Percentiles rank a stretch among this genome's conserved stretches.
Conservation (phyloP, 805 yeast genomes). For the Kurtzmaniella fragi region DNA sequence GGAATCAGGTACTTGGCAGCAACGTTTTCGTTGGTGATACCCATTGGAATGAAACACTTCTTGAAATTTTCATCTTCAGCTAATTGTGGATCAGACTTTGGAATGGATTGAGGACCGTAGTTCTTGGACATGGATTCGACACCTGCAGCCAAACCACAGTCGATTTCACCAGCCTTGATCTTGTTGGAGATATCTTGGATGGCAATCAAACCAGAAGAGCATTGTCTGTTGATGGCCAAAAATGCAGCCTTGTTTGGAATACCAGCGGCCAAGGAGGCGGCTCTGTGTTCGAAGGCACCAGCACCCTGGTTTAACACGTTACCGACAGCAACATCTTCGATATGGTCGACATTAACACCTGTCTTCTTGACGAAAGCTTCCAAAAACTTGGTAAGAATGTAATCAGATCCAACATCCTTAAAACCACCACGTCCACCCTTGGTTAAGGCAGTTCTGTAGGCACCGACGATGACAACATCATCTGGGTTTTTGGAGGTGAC, state of each 20-base stretch:
- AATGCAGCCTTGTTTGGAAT: constrained; percentile 78
- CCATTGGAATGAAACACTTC: constrained; percentile 92
- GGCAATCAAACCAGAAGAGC: constrained; percentile 92
- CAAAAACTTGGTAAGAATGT: constrained; percentile 62
- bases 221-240: constrained; percentile 84
- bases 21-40: constrained; percentile 90
- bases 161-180: constrained; percentile 82
- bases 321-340: constrained; percentile 87
- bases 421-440: constrained; percentile 85
- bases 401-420: constrained; percentile 80
- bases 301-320: constrained; percentile 91
- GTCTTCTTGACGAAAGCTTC: constrained; percentile 54
- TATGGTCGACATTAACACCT: constrained; percentile 43
- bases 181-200: constrained; percentile 86
- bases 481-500: constrained; percentile 60
- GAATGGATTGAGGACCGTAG: constrained; percentile 77
- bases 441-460: constrained; percentile 86
- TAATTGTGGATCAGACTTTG: constrained; percentile 35
- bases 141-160: constrained; percentile 87
- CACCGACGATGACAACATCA: constrained; percentile 87
- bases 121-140: constrained; percentile 91
- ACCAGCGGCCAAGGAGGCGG: constrained; percentile 88
- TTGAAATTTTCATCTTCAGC: constrained; percentile 34
- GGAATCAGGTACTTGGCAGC: constrained; percentile 60
- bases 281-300: constrained; percentile 92